These are phyloP conservation scores for Penicillium nordicum DNA, from an alignment of 2,329 filamentous ascomycete species.

Conservation along the genomic window DNA sequence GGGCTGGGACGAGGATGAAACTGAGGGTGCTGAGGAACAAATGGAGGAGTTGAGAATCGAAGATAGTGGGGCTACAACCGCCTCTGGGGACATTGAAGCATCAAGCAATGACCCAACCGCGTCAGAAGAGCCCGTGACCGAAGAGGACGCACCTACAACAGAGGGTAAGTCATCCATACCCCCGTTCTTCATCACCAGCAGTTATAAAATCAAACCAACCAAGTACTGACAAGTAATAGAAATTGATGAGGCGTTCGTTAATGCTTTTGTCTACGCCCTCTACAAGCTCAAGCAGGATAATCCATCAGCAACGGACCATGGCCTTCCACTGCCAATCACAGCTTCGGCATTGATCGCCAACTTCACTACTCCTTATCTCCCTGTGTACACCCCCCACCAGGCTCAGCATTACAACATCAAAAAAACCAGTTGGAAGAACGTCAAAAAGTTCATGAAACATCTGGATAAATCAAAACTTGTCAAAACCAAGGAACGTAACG, in stretches of 20 bases:
- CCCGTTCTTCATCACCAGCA: neutral
- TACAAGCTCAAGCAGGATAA: constrained; percentile 58
- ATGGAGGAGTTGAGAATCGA: constrained; percentile 41
- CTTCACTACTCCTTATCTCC: constrained; percentile 64
- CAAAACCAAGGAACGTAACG: constrained; percentile 62
- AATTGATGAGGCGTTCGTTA: constrained; percentile 63
- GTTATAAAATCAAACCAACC: neutral
- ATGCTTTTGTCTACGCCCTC: constrained; percentile 62
- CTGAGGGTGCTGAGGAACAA: constrained; percentile 39
- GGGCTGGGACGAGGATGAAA: constrained; percentile 47
- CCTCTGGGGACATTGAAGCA: constrained; percentile 9
- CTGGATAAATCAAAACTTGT: constrained; percentile 62
- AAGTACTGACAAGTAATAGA: constrained; percentile 45
- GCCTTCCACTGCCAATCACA: constrained; percentile 60
- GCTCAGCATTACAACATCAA: constrained; percentile 62
- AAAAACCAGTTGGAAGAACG: constrained; percentile 67
- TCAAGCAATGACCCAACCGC: constrained; percentile 31
- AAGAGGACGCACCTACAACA: constrained; percentile 53
- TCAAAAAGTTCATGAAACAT: constrained; percentile 66
- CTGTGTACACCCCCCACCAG: constrained; percentile 55
- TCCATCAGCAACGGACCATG: constrained; percentile 50
- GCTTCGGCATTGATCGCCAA: constrained; percentile 62
- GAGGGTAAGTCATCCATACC: constrained; percentile 47
- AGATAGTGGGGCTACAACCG: constrained; percentile 21
- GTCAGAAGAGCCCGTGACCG: constrained; percentile 35